Evolutionary conservation across 306 rosid genomes (phyloP).

Genomic region (Pyrus communis): DNA sequence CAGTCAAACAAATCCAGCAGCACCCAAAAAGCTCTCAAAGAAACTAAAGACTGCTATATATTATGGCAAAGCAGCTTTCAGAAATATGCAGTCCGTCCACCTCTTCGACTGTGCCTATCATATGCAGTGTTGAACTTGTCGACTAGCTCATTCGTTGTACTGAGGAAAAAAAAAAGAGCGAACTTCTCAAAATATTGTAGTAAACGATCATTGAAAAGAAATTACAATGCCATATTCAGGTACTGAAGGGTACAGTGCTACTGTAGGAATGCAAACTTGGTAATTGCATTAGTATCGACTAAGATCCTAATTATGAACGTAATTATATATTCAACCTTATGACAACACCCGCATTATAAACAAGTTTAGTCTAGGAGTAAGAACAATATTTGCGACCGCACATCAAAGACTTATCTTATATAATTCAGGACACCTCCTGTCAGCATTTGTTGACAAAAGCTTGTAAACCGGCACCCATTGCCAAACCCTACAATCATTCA

Average conservation of each 20-base stretch:
- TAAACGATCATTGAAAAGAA: too few relatives aligned
- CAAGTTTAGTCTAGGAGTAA: neutral
- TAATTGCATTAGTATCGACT: neutral
- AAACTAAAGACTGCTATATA: neutral
- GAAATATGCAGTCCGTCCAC: slow-evolving; percentile 84
- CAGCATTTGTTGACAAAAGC: too few relatives aligned
- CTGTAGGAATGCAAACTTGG: neutral
- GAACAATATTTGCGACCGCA: neutral
- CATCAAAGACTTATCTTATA: neutral
- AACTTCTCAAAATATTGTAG: neutral
- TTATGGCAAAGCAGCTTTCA: slow-evolving; percentile 21
- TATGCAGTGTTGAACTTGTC: slow-evolving; percentile 81
- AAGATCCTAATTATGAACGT: neutral
- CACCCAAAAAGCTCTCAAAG: neutral
- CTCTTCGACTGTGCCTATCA: slow-evolving; percentile 89
- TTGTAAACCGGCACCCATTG: too few relatives aligned
- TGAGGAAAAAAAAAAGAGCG: neutral
- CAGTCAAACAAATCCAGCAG: neutral
- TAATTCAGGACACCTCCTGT: too few relatives aligned
- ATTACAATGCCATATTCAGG: neutral
- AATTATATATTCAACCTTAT: neutral
- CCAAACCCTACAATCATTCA: too few relatives aligned
- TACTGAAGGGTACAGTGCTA: neutral
- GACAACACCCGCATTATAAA: neutral
- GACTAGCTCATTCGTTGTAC: slow-evolving; percentile 49